phyloP scores from a whole-genome alignment of 108 stramenopile species.

The Thalassiosira profunda region DNA sequence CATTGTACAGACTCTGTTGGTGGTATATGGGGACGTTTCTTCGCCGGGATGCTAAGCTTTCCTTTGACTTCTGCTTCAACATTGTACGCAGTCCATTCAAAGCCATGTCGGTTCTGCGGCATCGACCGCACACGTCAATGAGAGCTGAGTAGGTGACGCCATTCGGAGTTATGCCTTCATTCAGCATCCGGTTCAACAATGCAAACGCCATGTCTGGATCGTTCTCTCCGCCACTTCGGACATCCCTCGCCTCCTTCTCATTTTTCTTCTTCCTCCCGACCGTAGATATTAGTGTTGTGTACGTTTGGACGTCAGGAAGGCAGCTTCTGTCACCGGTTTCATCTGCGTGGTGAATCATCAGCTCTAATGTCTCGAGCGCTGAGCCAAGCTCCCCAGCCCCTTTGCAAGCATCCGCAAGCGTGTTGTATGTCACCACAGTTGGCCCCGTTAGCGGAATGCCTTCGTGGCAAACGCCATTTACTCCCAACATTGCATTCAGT shows the following conservation, averaged over 20 bases:
- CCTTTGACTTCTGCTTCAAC: slow-evolving; percentile 56
- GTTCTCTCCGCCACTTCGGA: slow-evolving; percentile 49
- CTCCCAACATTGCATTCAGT: slow-evolving; percentile 64
- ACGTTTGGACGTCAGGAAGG: slow-evolving; percentile 76
- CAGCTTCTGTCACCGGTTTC: slow-evolving; percentile 31
- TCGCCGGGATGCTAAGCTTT: slow-evolving; percentile 3
- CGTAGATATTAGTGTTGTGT: slow-evolving; percentile 85
- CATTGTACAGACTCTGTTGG: slow-evolving; percentile 43
- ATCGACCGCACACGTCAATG: slow-evolving; percentile 86
- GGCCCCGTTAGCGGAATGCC: slow-evolving; percentile 62
- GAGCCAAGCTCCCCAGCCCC: slow-evolving; percentile 75
- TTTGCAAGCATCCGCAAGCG: slow-evolving; percentile 82
- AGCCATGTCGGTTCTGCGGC: slow-evolving; percentile 75
- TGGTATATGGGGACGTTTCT: slow-evolving; percentile 8
- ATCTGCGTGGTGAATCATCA: slow-evolving; percentile 45
- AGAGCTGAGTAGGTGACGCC: slow-evolving; percentile 89
- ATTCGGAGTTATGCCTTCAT: slow-evolving; percentile 68
- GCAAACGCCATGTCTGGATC: slow-evolving; percentile 83
- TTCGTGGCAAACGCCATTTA: slow-evolving; percentile 9
- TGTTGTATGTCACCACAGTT: slow-evolving; percentile 86
- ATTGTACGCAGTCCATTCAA: slow-evolving; percentile 81
- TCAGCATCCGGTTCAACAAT: slow-evolving; percentile 73
- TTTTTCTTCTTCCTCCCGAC: slow-evolving; percentile 63
- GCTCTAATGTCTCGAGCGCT: slow-evolving; percentile 58
- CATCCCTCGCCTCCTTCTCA: slow-evolving; percentile 36